These are phyloP conservation scores for Tephrocybe sp. DNA, from an alignment of 768 basidiomycete species.

Conservation along the genomic window DNA sequence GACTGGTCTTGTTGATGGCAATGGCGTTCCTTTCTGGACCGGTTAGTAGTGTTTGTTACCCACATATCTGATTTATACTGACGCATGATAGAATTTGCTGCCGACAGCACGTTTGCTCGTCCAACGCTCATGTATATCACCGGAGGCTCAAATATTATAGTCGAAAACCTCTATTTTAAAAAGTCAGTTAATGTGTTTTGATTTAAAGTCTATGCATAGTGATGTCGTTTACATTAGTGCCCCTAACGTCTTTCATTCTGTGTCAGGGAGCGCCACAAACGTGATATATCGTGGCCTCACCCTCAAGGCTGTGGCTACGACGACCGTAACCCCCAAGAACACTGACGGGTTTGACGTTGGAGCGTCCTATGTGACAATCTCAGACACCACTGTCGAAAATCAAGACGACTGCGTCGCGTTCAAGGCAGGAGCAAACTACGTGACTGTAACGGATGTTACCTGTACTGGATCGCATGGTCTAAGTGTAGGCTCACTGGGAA, in stretches of 20 bases:
- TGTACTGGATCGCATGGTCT: conserved; percentile 32
- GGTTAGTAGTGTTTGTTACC: conserved; percentile 21
- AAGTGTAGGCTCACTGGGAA: conserved; percentile 27
- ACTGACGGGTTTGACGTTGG: conserved; percentile 33
- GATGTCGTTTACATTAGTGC: conserved; percentile 2
- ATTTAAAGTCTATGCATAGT: neutral
- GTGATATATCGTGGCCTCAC: conserved; percentile 23
- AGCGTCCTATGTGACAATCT: conserved; percentile 26
- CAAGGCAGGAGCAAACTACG: conserved; percentile 29
- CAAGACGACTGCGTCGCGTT: conserved; percentile 33
- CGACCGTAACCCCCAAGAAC: conserved; percentile 27
- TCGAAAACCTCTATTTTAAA: conserved; percentile 28
- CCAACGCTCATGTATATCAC: conserved; percentile 28
- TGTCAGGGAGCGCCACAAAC: conserved; percentile 25
- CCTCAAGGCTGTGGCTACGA: conserved; percentile 25
- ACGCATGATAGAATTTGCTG: conserved; percentile 28
- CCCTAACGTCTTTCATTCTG: conserved; percentile 31
- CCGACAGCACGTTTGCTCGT: conserved; percentile 26
- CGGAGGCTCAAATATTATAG: conserved; percentile 26
- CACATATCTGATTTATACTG: too few species aligned
- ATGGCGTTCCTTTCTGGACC: conserved; percentile 29
- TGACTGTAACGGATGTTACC: conserved; percentile 26
- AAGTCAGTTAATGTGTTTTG: conserved; percentile 15
- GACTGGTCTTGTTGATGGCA: conserved; percentile 30
- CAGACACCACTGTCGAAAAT: conserved; percentile 25